Conservation (phyloP, 1,284 basidiomycete genomes). For the Heliocybe sulcata region DNA sequence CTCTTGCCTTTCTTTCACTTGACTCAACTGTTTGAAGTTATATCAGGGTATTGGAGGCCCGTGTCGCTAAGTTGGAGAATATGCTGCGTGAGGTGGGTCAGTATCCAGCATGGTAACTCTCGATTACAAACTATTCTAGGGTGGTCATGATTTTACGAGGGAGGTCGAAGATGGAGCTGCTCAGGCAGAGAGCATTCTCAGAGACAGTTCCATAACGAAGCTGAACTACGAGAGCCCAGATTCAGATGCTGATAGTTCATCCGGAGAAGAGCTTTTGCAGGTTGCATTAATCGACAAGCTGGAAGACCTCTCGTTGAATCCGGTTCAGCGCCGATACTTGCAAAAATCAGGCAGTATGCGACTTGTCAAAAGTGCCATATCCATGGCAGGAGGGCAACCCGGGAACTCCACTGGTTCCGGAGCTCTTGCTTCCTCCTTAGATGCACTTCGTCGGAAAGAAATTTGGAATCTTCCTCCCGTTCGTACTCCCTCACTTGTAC, state of each 20-base stretch:
- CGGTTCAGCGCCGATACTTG: background rate
- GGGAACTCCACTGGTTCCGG: background rate
- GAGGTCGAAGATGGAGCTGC: background rate
- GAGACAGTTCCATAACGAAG: no score
- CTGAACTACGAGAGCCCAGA: background rate
- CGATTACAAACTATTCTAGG: background rate
- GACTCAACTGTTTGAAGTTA: background rate
- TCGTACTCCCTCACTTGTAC: background rate
- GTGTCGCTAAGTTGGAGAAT: background rate
- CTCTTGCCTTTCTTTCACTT: background rate
- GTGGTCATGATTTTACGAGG: background rate
- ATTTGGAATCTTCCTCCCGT: background rate
- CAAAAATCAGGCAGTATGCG: background rate
- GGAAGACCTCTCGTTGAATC: background rate
- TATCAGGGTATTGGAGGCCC: background rate
- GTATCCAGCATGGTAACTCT: background rate
- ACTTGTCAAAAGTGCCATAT: background rate
- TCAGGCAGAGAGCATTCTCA: background rate
- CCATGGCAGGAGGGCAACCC: background rate
- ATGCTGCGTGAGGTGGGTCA: background rate
- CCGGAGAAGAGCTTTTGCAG: background rate
- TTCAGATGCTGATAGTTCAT: background rate
- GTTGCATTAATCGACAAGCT: background rate
- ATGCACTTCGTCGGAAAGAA: background rate
- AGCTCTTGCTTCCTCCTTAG: background rate